Evolutionary conservation across 371 early-diverging fungal species (phyloP).

Genomic region (Zychaea mexicana): DNA sequence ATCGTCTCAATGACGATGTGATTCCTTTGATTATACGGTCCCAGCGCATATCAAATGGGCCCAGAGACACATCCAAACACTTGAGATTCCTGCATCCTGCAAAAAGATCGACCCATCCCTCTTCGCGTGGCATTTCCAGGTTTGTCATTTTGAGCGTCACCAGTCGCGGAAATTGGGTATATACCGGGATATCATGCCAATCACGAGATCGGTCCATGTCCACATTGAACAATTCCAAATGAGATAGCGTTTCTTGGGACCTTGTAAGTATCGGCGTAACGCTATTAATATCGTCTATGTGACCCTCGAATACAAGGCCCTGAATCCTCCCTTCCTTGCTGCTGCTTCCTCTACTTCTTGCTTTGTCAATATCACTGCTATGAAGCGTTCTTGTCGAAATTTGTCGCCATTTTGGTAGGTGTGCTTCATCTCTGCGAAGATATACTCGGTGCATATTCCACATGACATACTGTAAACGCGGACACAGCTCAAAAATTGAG

Average conservation of each 20-base stretch:
- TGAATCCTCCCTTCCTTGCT: background rate
- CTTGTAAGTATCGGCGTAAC: background rate
- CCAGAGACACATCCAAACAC: background rate
- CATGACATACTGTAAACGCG: background rate
- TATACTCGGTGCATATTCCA: background rate
- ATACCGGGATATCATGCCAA: background rate
- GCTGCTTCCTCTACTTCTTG: background rate
- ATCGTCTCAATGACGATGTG: background rate
- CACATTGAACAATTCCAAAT: background rate
- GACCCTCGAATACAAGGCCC: background rate
- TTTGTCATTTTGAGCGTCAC: background rate
- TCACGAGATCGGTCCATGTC: background rate
- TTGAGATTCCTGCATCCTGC: background rate
- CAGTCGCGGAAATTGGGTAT: background rate
- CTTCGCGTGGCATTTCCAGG: background rate
- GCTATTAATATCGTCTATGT: background rate
- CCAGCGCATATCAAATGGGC: background rate
- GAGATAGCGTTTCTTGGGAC: background rate
- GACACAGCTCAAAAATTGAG: background rate
- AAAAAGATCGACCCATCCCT: background rate
- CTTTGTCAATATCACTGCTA: background rate
- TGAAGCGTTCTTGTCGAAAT: too few relatives aligned
- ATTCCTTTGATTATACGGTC: background rate
- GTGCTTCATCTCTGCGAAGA: background rate
- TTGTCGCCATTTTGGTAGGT: background rate